phyloP scores from a whole-genome alignment of 352 stramenopile species.

The Globisporangium cylindrosporum region DNA sequence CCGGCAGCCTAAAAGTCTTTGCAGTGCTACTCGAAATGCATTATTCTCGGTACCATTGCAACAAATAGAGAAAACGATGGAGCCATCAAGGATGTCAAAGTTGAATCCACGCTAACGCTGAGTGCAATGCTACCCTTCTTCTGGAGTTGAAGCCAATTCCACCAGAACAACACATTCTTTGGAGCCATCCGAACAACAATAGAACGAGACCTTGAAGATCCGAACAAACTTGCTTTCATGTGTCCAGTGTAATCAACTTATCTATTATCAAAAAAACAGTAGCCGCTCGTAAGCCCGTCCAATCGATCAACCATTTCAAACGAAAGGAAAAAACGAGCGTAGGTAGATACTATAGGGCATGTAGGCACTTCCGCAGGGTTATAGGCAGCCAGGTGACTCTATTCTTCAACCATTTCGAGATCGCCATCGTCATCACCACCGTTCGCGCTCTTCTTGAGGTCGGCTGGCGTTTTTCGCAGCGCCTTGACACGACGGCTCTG shows the following conservation, averaged over 20 bases:
- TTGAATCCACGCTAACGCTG: no score
- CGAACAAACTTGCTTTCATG: not conserved
- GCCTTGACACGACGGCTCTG: conserved; percentile 95
- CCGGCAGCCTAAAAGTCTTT: not conserved
- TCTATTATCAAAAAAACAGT: not conserved
- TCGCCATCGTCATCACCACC: conserved; percentile 28
- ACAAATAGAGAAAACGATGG: not conserved
- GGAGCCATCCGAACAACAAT: no score
- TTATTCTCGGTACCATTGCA: not conserved
- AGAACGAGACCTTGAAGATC: no score
- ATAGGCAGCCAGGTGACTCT: not conserved
- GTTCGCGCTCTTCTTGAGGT: conserved; percentile 65
- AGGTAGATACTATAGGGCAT: not conserved
- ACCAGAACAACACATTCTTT: no score
- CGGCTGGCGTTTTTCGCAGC: conserved; percentile 80
- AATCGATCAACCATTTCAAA: not conserved
- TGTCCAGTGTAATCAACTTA: conserved; percentile 1
- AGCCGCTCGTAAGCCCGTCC: not conserved
- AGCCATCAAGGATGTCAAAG: no score
- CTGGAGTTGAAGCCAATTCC: no score
- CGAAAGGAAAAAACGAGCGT: not conserved
- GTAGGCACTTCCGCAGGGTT: not conserved
- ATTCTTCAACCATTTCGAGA: conserved; percentile 32
- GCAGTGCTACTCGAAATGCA: not conserved
- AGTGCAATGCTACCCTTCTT: no score